Evolutionary conservation across 495 filamentous ascomycete genomes (phyloP).

Genomic region (Elaphomyces granulatus): DNA sequence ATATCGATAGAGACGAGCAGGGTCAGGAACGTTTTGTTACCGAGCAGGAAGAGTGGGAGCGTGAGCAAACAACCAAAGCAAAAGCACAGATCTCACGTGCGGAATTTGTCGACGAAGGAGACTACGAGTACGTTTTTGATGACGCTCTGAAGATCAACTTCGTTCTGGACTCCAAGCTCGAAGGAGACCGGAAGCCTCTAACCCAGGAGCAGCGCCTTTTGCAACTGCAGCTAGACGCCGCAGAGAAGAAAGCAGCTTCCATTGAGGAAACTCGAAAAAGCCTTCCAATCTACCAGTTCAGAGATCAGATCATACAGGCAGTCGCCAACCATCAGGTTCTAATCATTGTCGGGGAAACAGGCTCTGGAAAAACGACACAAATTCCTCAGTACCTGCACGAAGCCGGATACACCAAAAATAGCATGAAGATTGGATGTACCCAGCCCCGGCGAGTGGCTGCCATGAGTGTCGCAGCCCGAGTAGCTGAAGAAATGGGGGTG

Average conservation of each 20-base stretch:
- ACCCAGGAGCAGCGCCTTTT: constrained; percentile 66
- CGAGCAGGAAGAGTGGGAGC: constrained; percentile 93
- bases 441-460: constrained; percentile 94
- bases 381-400: constrained; percentile 78
- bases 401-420: constrained; percentile 73
- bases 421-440: constrained; percentile 38
- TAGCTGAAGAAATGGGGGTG: constrained; percentile 87
- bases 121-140: constrained; percentile 93
- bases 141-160: constrained; percentile 80
- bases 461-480: constrained; percentile 88
- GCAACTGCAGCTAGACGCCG: constrained; percentile 66
- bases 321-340: constrained; percentile 68
- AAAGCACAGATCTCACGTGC: constrained; percentile 67
- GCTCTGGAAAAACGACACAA: constrained; percentile 81
- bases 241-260: constrained; percentile 67
- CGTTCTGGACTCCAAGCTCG: constrained; percentile 55
- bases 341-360: constrained; percentile 79
- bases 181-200: constrained; percentile 51
- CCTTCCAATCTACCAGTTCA: constrained; percentile 78
- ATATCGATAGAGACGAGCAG: constrained; percentile 76
- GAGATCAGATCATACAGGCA: constrained; percentile 59
- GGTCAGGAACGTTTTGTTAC: constrained; percentile 85
- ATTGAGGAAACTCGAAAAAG: constrained; percentile 90
- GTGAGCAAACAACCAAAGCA: constrained; percentile 78
- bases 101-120: constrained; percentile 66